These are phyloP conservation scores for Pythium dissimile DNA, from an alignment of 352 stramenopile species.

Conservation along the genomic window DNA sequence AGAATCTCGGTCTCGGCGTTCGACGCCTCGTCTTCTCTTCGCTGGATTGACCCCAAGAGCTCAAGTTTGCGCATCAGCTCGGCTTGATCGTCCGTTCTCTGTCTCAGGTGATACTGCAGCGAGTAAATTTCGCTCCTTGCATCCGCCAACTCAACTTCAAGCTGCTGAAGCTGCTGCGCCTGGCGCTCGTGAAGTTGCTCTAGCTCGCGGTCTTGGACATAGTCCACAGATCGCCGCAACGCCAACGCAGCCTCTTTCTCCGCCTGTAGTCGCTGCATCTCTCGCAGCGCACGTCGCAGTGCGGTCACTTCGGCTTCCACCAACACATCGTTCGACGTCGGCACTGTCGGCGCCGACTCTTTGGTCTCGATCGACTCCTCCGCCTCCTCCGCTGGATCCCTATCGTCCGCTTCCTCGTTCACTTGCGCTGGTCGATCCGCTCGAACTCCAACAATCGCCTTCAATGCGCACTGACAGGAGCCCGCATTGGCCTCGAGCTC, in stretches of 20 bases:
- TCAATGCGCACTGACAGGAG: not conserved
- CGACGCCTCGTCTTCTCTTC: not conserved
- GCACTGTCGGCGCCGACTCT: not conserved
- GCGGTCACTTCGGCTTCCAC: constrained; percentile 50
- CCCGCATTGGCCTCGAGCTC: constrained; percentile 35
- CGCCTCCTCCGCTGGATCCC: not conserved
- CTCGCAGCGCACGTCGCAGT: constrained; percentile 34
- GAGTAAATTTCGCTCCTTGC: constrained; percentile 26
- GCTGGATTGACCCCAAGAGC: not conserved
- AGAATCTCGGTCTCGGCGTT: constrained; percentile 59
- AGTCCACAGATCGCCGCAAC: constrained; percentile 18
- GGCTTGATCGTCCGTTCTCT: constrained; percentile 4
- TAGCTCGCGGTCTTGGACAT: constrained; percentile 14
- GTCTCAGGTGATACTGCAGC: constrained; percentile 12
- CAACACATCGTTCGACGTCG: constrained; percentile 25
- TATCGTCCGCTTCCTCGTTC: too few relatives aligned
- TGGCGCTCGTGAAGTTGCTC: constrained; percentile 25
- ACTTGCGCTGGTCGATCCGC: too few relatives aligned
- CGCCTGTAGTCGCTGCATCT: constrained; percentile 32
- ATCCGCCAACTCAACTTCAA: constrained; percentile 30
- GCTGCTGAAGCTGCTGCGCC: constrained; percentile 28
- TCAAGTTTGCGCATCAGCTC: constrained; percentile 12
- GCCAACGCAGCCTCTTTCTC: constrained; percentile 22
- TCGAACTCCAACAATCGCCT: too few relatives aligned
- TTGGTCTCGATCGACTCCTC: not conserved